phyloP scores from a whole-genome alignment of 225 moss, liverwort and hornwort species.

The Pseudoscleropodium purum region DNA sequence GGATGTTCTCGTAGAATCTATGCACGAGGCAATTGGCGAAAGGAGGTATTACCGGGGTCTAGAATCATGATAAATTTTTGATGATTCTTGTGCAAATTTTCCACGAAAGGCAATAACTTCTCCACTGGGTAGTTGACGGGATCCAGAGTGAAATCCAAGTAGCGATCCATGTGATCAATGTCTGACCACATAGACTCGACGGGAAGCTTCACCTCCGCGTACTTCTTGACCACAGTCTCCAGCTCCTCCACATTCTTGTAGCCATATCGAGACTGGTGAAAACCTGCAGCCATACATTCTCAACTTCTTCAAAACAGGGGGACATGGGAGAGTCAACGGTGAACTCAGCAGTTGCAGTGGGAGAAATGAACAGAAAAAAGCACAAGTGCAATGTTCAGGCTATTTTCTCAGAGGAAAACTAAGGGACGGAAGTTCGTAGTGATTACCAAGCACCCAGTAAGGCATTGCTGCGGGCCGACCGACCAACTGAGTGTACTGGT shows the following conservation, averaged over 20 bases:
- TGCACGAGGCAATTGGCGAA: background rate
- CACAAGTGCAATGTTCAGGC: background rate
- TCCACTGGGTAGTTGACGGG: constrained; percentile 36
- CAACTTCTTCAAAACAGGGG: background rate
- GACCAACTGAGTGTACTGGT: constrained; percentile 68
- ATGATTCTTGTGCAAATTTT: constrained; percentile 49
- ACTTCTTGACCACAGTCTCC: constrained; percentile 32
- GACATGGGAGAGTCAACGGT: background rate
- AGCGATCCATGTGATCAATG: constrained; percentile 55
- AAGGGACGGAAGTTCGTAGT: no score
- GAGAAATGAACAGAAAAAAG: background rate
- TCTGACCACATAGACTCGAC: constrained; percentile 60
- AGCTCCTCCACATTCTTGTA: constrained; percentile 41
- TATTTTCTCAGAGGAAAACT: background rate
- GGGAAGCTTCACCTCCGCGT: constrained; percentile 42
- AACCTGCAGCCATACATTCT: constrained; percentile 9
- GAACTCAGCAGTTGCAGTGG: background rate
- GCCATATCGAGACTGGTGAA: constrained; percentile 44
- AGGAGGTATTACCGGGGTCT: constrained; percentile 59
- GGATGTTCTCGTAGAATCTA: background rate
- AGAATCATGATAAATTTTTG: constrained; percentile 72
- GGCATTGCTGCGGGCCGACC: constrained; percentile 90
- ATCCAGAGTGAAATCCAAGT: constrained; percentile 45
- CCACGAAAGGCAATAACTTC: constrained; percentile 46
- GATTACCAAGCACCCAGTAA: constrained; percentile 76